Evolutionary conservation across 176 grass and related monocot genomes (phyloP).

Genomic region (Alloteropsis semialata): DNA sequence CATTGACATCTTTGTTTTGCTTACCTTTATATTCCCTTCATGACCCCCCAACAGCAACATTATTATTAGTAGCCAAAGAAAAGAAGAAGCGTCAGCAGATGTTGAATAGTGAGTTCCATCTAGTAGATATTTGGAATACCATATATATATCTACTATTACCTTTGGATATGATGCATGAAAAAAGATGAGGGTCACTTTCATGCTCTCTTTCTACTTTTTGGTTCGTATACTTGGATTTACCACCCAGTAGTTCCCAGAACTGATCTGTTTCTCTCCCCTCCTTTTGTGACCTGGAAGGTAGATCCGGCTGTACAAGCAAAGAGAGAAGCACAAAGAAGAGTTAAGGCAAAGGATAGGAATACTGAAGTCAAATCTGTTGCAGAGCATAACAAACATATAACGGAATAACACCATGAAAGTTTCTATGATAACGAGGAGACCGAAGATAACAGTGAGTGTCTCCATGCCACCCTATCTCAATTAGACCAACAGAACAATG

Average conservation of each 20-base stretch:
- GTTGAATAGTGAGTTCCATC: constrained; percentile 5
- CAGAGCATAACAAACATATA: neutral
- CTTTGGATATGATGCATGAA: constrained; percentile 75
- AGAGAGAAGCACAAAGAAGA: constrained; percentile 5
- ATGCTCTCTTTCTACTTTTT: constrained; percentile 73
- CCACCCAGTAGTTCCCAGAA: constrained; percentile 89
- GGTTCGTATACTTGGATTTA: constrained; percentile 80
- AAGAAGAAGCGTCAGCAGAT: constrained; percentile 17
- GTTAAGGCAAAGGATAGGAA: neutral
- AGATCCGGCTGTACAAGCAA: constrained; percentile 67
- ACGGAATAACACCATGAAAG: neutral
- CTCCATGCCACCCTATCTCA: neutral
- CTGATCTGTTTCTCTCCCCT: constrained; percentile 86
- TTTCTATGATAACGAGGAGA: neutral
- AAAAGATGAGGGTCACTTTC: constrained; percentile 92
- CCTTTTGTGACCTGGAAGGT: constrained; percentile 76
- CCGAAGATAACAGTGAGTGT: neutral
- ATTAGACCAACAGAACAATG: neutral
- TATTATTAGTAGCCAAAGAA: neutral
- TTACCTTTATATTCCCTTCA: constrained; percentile 71
- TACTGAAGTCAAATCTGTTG: constrained; percentile 8
- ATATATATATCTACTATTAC: constrained; percentile 36
- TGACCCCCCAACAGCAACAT: constrained; percentile 11
- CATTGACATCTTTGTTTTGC: neutral
- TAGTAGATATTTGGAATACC: constrained; percentile 2